Base-by-base conservation (phyloP, 2,329 filamentous ascomycete species). In the Teratosphaeria viscida region DNA sequence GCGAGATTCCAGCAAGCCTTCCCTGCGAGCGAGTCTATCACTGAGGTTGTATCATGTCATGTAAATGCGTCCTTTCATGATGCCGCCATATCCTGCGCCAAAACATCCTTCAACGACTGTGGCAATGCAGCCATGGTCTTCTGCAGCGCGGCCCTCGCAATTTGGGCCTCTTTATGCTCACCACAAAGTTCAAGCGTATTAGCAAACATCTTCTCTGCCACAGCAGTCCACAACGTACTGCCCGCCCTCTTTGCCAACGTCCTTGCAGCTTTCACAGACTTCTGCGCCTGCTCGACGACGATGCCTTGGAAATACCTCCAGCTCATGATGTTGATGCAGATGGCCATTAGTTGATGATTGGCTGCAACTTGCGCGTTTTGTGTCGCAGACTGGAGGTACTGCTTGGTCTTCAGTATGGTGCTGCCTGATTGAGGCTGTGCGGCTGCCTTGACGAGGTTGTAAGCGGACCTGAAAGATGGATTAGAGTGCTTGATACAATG, bases 291-390 rank as follows among this genome's bases (percentile, higher is more conserved):
- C 43, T 77, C 75, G 56, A 90, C 90, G 3, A 95, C 84, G 14
- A 92, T 87, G 61, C 88, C 87, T 54, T 87, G 86, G 73, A 92
- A 96, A 68, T 96, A 88, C 57, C 85, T 83, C 68, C 82, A 85
- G 57, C 88, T 87, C 88, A 96, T 95, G 64, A 94, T 86, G 65
- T 86, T 91, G 61, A 96, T 82, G 5, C 88, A 86, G 64, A 96
- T 88, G 55, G 86, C 86, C n/a, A 91, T 81, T 58, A 92, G 87
- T 64, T 95, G 88, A 34, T 84, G 84, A 71, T 96, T 96, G 58
- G 80, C 79, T 8, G 87, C 85, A 7, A 79, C 78, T 64, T 87
- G 86, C 12, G 89, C 86, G 2, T 85, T 83, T 47, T 82, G 81
- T 52, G 96, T 81, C 2, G 90, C 88, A 47, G 81, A 79, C 62